Evolutionary conservation across 1,284 basidiomycete species (phyloP).

Genomic region (Neonothopanus nambi): DNA sequence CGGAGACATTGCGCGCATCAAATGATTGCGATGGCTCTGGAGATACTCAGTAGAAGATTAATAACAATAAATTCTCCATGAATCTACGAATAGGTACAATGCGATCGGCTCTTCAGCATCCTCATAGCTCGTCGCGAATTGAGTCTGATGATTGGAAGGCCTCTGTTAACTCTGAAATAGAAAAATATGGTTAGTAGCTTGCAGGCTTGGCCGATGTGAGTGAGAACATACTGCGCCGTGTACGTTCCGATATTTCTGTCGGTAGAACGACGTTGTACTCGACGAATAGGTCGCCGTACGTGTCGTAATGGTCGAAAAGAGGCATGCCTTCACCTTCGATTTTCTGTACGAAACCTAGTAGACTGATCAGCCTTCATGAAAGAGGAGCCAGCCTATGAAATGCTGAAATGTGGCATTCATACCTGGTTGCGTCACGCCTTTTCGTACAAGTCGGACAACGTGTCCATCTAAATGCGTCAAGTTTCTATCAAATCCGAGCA

Average conservation of each 20-base stretch:
- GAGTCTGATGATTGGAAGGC: conserved; percentile 49
- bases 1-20: too few relatives aligned
- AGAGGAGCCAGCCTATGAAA: too few relatives aligned
- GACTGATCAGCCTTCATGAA: background rate
- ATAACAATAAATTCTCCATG: too few relatives aligned
- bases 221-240: conserved; percentile 63
- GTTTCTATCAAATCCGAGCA: conserved; percentile 82
- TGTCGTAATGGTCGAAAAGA: conserved; percentile 52
- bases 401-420: conserved; percentile 16
- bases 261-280: conserved; percentile 92
- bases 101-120: too few relatives aligned
- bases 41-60: too few relatives aligned
- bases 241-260: conserved; percentile 60
- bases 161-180: conserved; percentile 49
- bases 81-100: too few relatives aligned
- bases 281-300: conserved; percentile 83
- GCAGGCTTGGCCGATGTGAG: conserved; percentile 2
- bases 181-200: conserved; percentile 10
- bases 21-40: too few relatives aligned
- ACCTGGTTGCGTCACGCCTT: conserved; percentile 90
- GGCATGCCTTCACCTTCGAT: conserved; percentile 92
- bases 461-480: conserved; percentile 90
- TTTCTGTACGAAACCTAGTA: conserved; percentile 77
- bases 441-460: conserved; percentile 67
- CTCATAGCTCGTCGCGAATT: conserved; percentile 56